Percentiles rank a stretch among this genome's conserved stretches.
phyloP scores from a whole-genome alignment of 345 rosid species.

The Syzygium aqueum region DNA sequence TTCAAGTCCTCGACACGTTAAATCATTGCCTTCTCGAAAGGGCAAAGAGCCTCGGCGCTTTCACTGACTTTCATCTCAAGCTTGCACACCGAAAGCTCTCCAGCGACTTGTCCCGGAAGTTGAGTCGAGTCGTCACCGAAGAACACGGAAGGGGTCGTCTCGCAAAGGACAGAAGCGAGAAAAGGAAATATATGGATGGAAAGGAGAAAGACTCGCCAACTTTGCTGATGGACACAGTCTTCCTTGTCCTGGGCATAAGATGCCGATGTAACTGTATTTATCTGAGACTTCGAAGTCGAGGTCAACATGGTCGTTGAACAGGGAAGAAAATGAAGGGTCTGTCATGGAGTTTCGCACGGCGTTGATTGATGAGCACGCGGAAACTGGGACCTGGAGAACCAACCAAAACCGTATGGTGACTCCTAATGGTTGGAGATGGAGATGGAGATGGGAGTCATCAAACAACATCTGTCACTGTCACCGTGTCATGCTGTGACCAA shows the following conservation, averaged over 20 bases:
- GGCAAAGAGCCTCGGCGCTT: background rate
- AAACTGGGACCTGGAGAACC: background rate
- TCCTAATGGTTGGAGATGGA: background rate
- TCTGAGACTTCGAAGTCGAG: background rate
- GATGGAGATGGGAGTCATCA: background rate
- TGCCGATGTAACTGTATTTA: background rate
- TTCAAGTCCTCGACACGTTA: background rate
- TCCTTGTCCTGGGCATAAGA: background rate
- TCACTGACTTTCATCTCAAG: background rate
- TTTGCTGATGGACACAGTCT: background rate
- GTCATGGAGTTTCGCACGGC: background rate
- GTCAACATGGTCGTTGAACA: background rate
- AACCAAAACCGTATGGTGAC: background rate
- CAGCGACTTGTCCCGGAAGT: background rate
- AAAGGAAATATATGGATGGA: background rate
- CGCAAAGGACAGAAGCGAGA: background rate
- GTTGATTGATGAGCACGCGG: background rate
- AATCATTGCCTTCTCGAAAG: background rate
- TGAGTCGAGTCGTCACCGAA: background rate
- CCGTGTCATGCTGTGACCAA: background rate
- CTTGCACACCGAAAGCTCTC: background rate
- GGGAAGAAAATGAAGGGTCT: background rate
- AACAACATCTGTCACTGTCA: background rate
- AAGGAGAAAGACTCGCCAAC: background rate
- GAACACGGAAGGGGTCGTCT: background rate